Base-by-base conservation (phyloP, 2,329 filamentous ascomycete genomes). In the Fusarium siculi region DNA sequence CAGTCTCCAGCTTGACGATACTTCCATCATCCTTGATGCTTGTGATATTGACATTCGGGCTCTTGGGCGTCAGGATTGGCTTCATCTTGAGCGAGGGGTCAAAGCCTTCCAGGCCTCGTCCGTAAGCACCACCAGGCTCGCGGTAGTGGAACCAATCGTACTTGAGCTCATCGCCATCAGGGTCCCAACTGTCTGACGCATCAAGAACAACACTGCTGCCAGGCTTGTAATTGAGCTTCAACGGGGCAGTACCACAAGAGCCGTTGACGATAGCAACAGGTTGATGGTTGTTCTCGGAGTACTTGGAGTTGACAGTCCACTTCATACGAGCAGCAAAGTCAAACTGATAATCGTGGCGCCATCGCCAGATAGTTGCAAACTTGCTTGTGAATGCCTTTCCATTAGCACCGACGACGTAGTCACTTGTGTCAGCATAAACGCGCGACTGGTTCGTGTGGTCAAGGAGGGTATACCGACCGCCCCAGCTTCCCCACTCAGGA, bases 241-340 rank as follows among this genome's bases (percentile, higher is more conserved):
- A 11, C 0, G 57, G 28, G 0, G 36, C 37, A 7, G 52, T 58
- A 0, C 46, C 62, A 7, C 47, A 46, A 11, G 54, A 42, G 1
- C 55, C 55, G 3, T 72, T 58, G 7, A 73, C 28, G 2, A 52
- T 25, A 1, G 44, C 47, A 5, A 70, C 32, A 1, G 60, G 46
- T 0, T 70, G 50, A 1, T 71, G 68, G 6, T 62, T 62, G 2
- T 66, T 71, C 7, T 67, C 34, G 0, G 67, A 67, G 15, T 63
- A 71, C 0, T 71, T 61, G 0, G 61, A 28, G 37, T 54, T 66
- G n/a, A 67, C 3, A 1, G n/a, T 62, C 68, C 68, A 71, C 18
- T 46, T 44, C 67, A 71, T 71, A 2, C 68, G 37, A 14, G 68
- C 68, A 8, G 68, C 62, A 46, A 71, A 71, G 37, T 71, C 68